A percentile compares a stretch with the other conserved stretches of the same genome.
These are phyloP conservation scores for Colletotrichum sp. DNA, from an alignment of 2,329 filamentous ascomycete genomes.

Conservation along the genomic window DNA sequence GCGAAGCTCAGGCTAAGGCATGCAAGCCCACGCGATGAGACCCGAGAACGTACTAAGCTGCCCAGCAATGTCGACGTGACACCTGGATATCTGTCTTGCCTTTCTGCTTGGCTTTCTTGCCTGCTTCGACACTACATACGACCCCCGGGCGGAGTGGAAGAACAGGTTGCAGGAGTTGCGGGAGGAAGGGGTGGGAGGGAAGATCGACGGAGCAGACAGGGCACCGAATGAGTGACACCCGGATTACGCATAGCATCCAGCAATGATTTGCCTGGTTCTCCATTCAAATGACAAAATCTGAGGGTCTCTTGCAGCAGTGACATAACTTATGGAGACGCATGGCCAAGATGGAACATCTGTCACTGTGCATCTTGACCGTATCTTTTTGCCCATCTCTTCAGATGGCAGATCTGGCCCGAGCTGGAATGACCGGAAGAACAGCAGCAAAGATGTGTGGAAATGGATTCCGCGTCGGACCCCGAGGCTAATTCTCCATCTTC, in stretches of 20 bases:
- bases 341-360: not conserved
- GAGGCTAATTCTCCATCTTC: not conserved
- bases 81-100: not conserved
- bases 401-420: not conserved
- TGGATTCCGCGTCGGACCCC: not conserved
- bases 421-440: not conserved
- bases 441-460: not conserved
- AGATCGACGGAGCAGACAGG: not conserved
- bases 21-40: conserved; percentile 10
- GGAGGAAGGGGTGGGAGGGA: not conserved
- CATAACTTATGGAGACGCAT: conserved; percentile 4
- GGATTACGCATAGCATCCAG: not conserved
- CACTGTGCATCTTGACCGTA: not conserved
- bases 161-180: not conserved
- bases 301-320: conserved; percentile 12
- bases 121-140: not conserved
- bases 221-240: not conserved
- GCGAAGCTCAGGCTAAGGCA: conserved; percentile 16
- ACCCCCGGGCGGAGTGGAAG: not conserved
- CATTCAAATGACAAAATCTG: not conserved
- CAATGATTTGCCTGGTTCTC: not conserved
- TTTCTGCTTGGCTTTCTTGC: not conserved
- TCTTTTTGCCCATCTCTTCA: not conserved
- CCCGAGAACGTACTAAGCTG: not conserved
- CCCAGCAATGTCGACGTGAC: not conserved